Conservation (phyloP, 164 flowering plant genomes). For the Paratinospora sagittata region DNA sequence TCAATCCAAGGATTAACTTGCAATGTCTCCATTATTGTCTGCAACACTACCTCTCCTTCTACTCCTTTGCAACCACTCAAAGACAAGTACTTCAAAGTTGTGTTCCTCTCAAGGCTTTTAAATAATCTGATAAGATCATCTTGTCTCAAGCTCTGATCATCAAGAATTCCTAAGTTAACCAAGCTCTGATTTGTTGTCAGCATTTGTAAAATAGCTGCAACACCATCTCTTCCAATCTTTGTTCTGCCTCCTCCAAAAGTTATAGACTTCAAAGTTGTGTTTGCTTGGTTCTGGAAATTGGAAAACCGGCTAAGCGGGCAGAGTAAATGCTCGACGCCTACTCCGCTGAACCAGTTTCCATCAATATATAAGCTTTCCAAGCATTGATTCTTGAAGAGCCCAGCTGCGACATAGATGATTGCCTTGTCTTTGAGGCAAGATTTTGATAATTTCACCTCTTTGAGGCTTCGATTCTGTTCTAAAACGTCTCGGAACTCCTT, state of each 20-base stretch:
- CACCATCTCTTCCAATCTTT: slow-evolving; percentile 66
- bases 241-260: slow-evolving; percentile 72
- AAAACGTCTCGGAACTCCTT: slow-evolving; percentile 75
- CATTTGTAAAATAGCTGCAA: slow-evolving; percentile 62
- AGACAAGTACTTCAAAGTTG: slow-evolving; percentile 56
- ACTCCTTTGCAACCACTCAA: slow-evolving; percentile 83
- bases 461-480: slow-evolving; percentile 67
- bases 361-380: slow-evolving; percentile 58
- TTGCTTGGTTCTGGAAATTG: slow-evolving; percentile 72
- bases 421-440: slow-evolving; percentile 77
- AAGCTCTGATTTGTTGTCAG: slow-evolving; percentile 64
- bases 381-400: slow-evolving; percentile 66
- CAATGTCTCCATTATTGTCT: slow-evolving; percentile 63
- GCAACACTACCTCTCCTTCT: slow-evolving; percentile 55
- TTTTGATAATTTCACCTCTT: slow-evolving; percentile 66
- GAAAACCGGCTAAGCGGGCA: slow-evolving; percentile 90
- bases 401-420: slow-evolving; percentile 80
- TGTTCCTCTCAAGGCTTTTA: slow-evolving; percentile 70
- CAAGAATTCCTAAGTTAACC: slow-evolving; percentile 51
- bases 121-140: slow-evolving; percentile 63
- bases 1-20: slow-evolving; percentile 92
- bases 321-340: slow-evolving; percentile 79
- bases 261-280: slow-evolving; percentile 52
- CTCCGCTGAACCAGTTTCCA: slow-evolving; percentile 69
- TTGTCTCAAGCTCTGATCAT: slow-evolving; percentile 58